phyloP scores from a whole-genome alignment of 2,329 filamentous ascomycete genomes.

The Sphaerostilbella broomeana region DNA sequence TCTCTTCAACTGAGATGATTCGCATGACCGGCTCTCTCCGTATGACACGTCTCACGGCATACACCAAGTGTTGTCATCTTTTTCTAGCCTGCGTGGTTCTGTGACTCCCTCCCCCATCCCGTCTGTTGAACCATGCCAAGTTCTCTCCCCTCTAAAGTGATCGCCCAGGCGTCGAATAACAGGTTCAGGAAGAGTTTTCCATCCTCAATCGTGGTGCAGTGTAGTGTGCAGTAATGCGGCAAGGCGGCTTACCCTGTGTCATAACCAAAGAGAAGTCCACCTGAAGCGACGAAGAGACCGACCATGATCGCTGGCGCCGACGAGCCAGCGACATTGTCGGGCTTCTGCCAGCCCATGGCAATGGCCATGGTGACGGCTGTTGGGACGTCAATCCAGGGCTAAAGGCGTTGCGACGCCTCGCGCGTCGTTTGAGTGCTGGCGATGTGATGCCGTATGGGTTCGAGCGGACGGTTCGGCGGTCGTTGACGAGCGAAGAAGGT shows the following conservation, averaged over 20 bases:
- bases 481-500: neutral
- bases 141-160: neutral
- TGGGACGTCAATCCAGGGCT: conserved; percentile 44
- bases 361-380: conserved; percentile 51
- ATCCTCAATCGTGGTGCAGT: too few relatives aligned
- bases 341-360: conserved; percentile 67
- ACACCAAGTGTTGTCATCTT: too few relatives aligned
- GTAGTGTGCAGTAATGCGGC: neutral
- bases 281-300: conserved; percentile 63
- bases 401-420: conserved; percentile 16
- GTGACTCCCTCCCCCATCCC: too few relatives aligned
- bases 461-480: too few relatives aligned
- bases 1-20: too few relatives aligned
- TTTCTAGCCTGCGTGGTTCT: too few relatives aligned
- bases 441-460: too few relatives aligned
- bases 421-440: too few relatives aligned
- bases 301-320: conserved; percentile 67
- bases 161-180: too few relatives aligned
- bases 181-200: neutral
- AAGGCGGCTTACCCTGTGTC: conserved; percentile 54
- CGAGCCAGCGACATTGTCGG: conserved; percentile 67
- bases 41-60: too few relatives aligned
- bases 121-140: too few relatives aligned
- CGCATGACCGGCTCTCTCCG: too few relatives aligned
- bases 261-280: conserved; percentile 63